Evolutionary conservation across 306 rosid genomes (phyloP), one percentile per base, ranked within the genome.

Genomic region (Medicago arabica): DNA sequence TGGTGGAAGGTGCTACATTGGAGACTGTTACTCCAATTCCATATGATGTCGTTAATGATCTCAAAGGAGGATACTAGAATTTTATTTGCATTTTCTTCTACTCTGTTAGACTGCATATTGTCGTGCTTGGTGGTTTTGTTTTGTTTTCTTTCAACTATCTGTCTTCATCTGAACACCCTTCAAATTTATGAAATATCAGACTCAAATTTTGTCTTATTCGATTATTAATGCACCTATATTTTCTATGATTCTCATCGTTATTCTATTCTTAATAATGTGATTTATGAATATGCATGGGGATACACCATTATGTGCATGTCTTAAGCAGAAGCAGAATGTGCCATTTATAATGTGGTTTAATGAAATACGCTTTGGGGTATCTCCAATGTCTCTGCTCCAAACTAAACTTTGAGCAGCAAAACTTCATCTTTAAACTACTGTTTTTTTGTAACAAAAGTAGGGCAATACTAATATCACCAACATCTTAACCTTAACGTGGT

Each of bases 21-120:
- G 67, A 61, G 41, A 61, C 44, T 14, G 67, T 61, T 61, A 61
- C 67, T 61, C 70, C 70, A 5, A 65, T 65, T 4, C 70, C 70
- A 1, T 65, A 65, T 65, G 70, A 65, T 39, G 70, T 65, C 6
- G 70, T 65, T 40, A 65, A 65, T 2, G 70, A 65, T 65, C 34
- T 65, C n/a, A 65, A 65, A 12, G 70, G 70, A 11, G 70, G 70
- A 40, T 65, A 65, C 31, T 65, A 65, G 51, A 6, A 5, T 10
- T 12, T 38, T 17, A 16, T 65, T 65, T 38, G 17, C 9, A 34
- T 0, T 34, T 17, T 64, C 8, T 3, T 8, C 0, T 36, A 9
- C 31, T 23, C 31, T 63, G 69, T 38, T 64, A 16, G 69, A 64
- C 59, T 53, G 18, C 18, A 7, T 8, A 8, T n/a, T 51, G 19